Base-by-base conservation (phyloP, 805 yeast genomes). In the Kazachstania martiniae region DNA sequence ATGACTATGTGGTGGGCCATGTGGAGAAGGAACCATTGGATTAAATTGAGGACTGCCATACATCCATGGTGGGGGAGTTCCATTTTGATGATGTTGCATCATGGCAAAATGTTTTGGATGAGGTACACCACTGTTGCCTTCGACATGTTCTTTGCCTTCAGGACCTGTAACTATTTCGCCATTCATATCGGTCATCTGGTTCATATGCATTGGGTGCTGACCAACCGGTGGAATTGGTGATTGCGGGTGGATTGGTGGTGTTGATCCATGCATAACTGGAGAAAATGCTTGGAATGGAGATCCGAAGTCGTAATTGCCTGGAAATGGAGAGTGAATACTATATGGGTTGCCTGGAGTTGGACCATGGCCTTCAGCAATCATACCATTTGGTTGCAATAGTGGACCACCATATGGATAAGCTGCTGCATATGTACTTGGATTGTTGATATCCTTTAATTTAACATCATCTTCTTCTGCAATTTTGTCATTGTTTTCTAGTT, bases 361-460 rank as follows among this genome's bases (percentile, higher is more conserved):
- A 12, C 42, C 41, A 22, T 37, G 46, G 22, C 43, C 50, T n/a
- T 51, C 52, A 12, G 51, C 39, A 12, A 49, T 29, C 8, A 49
- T 41, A 8, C 52, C 51, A 25, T 43, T 50, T 12, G 58, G 58
- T 33, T 49, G 58, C 32, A 50, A 33, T 25, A 51, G 32, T 6
- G 58, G 55, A 10, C 58, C 56, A 10, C 51, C 54, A 19, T 51
- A 51, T n/a, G 59, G 54, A 18, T 49, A 49, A 9, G 56, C 58
- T 12, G 57, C 54, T 16, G 54, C 47, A 27, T 49, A 51, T 4
- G 51, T 41, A 14, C 43, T 42, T 8, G 40, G 39, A 18, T 32
- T 36, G n/a, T 28, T 33, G 25, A 34, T 39, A 13, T 38, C 39
- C 19, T 36, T 38, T 4, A 17, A 9, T 14, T 27, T 35, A 8